Evolutionary conservation across 2,329 filamentous ascomycete species (phyloP), one percentile per base, ranked within the genome.

Genomic region (Orbilia javanica): DNA sequence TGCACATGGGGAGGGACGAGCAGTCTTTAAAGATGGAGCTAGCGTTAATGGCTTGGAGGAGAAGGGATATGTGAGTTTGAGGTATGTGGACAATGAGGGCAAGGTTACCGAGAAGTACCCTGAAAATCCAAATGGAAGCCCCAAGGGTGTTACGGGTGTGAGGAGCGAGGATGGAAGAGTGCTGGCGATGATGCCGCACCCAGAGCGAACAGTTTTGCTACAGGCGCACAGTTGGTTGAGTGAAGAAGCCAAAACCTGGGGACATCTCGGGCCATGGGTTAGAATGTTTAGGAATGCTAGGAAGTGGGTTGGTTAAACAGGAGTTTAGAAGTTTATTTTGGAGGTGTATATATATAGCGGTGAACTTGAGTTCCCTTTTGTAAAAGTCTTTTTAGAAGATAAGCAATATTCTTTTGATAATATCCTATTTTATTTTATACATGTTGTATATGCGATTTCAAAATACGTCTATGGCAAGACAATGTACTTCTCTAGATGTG

Each of bases 181-280:
- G 0, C 84, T 97, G 81, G 93, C 93, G 5, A 89, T 97, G 86
- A 97, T 97, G 94, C 94, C 94, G 79, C 94, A 97, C 84, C 94
- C 94, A 0, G 94, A 97, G 86, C 89, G 94, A n/a, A 96, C 93
- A 15, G 90, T 97, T 74, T 86, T 96, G 86, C 90, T 89, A 72
- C 92, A 93, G 74, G 90, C 94, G 78, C 90, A 88, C 57, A 95
- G 92, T 84, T 97, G 91, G 84, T 86, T 91, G 79, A 92, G 93
- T 6, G 86, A 89, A 75, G 88, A 89, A 11, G 84, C 85, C 88
- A 80, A 87, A 90, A 79, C 94, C 92, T 92, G 93, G 92, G 29
- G 91, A 94, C 74, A 78, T 80, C 91, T 91, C 83, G 92, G 93
- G 0, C 93, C 94, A 20, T 97, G 94, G 94, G 87, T 91, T 79